phyloP scores from a whole-genome alignment of 2,329 filamentous ascomycete genomes.

The Hypoxylon sp. region DNA sequence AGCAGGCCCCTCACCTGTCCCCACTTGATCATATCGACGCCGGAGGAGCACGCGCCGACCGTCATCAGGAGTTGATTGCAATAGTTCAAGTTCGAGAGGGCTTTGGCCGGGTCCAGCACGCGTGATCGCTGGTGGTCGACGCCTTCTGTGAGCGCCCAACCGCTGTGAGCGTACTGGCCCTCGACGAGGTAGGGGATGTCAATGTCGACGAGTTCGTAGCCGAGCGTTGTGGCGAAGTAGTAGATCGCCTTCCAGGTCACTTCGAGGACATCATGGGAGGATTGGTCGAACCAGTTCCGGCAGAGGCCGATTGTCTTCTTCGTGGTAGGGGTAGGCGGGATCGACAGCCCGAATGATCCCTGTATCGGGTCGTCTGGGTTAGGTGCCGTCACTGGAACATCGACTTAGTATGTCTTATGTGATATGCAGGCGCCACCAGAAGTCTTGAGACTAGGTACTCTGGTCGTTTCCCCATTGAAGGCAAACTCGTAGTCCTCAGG shows the following conservation, averaged over 20 bases:
- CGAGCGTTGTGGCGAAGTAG: slow-evolving; percentile 62
- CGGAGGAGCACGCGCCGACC: slow-evolving; percentile 73
- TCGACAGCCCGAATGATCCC: slow-evolving; percentile 71
- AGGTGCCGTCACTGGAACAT: slow-evolving; percentile 70
- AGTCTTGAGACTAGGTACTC: too few species aligned
- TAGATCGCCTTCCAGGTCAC: slow-evolving; percentile 71
- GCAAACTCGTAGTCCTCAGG: neutral
- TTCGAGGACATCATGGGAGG: slow-evolving; percentile 72
- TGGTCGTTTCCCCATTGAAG: neutral
- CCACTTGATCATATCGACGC: slow-evolving; percentile 77
- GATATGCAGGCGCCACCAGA: neutral
- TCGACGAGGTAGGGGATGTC: slow-evolving; percentile 75
- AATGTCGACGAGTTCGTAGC: slow-evolving; percentile 70
- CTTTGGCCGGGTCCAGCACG: slow-evolving; percentile 60
- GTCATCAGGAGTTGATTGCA: slow-evolving; percentile 78
- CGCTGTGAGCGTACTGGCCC: slow-evolving; percentile 81
- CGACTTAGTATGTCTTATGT: neutral
- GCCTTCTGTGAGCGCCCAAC: slow-evolving; percentile 82
- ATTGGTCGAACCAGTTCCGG: slow-evolving; percentile 75
- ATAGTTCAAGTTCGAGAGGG: slow-evolving; percentile 69
- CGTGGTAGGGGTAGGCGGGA: slow-evolving; percentile 57
- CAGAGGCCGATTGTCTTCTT: slow-evolving; percentile 79
- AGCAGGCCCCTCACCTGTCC: slow-evolving; percentile 80
- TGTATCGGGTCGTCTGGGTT: slow-evolving; percentile 73
- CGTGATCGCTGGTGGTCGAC: slow-evolving; percentile 61